phyloP scores from a whole-genome alignment of 495 filamentous ascomycete species.

The Penicillium angulare region DNA sequence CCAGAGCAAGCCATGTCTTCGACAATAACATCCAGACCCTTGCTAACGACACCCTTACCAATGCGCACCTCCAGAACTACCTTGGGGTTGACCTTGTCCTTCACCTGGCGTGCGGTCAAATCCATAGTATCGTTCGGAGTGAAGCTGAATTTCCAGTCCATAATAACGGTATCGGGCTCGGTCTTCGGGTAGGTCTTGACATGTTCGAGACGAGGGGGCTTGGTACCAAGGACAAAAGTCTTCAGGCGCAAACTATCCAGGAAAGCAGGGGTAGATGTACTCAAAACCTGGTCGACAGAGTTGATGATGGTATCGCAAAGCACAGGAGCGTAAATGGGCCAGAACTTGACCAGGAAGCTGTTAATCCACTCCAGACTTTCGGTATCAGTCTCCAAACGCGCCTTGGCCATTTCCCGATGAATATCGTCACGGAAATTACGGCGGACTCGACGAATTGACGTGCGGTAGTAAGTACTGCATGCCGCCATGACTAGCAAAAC shows the following conservation, averaged over 20 bases:
- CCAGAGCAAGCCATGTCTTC: conserved; percentile 95
- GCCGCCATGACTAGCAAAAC: conserved; percentile 87
- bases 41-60: conserved; percentile 92
- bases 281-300: conserved; percentile 93
- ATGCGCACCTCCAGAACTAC: conserved; percentile 89
- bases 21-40: conserved; percentile 95
- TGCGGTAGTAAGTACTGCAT: conserved; percentile 95
- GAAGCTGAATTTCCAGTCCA: conserved; percentile 99
- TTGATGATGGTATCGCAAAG: conserved; percentile 88
- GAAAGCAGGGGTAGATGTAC: conserved; percentile 84
- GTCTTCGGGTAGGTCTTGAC: conserved; percentile 98
- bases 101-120: conserved; percentile 83
- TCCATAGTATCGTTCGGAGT: conserved; percentile 92
- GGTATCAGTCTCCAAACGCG: conserved; percentile 83
- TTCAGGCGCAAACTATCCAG: conserved; percentile 91
- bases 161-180: conserved; percentile 90
- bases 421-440: conserved; percentile 97
- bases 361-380: conserved; percentile 99
- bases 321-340: conserved; percentile 96
- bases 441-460: conserved; percentile 86
- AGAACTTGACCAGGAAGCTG: conserved; percentile 97
- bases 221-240: conserved; percentile 86
- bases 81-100: conserved; percentile 96
- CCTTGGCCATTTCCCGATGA: conserved; percentile 86
- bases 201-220: conserved; percentile 93